Evolutionary conservation across 2,329 filamentous ascomycete species (phyloP).

Genomic region (Grosmannia serpens): DNA sequence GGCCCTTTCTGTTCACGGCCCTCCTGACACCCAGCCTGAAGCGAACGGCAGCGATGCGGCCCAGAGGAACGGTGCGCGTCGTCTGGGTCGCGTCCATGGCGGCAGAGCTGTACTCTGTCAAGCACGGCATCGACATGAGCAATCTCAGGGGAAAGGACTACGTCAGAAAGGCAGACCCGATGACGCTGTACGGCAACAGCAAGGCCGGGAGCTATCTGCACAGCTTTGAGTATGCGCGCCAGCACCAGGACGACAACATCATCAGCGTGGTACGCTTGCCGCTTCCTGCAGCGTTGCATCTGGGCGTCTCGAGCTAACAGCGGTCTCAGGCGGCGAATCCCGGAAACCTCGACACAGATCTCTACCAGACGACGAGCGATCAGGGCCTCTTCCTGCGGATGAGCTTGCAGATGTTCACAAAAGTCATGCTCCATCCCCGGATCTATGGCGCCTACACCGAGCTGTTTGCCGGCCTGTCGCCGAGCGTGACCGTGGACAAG

Average conservation of each 20-base stretch:
- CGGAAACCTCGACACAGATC: slow-evolving; percentile 26
- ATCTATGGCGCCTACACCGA: slow-evolving; percentile 35
- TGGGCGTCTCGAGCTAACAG: neutral
- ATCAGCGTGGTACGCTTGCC: slow-evolving; percentile 3
- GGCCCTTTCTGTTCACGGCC: slow-evolving; percentile 14
- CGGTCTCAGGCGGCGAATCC: slow-evolving; percentile 21
- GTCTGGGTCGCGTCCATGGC: slow-evolving; percentile 12
- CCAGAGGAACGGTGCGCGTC: slow-evolving; percentile 10
- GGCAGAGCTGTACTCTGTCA: slow-evolving; percentile 8
- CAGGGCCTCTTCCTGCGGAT: slow-evolving; percentile 6
- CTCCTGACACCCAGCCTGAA: slow-evolving; percentile 14
- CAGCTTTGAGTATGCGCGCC: slow-evolving; percentile 11
- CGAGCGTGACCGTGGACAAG: slow-evolving; percentile 25
- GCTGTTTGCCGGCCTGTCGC: slow-evolving; percentile 33
- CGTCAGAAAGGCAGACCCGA: neutral
- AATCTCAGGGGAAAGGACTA: neutral
- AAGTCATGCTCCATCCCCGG: slow-evolving; percentile 12
- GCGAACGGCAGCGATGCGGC: slow-evolving; percentile 5
- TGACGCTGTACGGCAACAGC: slow-evolving; percentile 8
- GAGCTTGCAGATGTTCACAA: neutral
- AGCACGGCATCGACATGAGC: slow-evolving; percentile 8
- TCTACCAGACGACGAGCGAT: slow-evolving; percentile 16
- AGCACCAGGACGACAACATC: slow-evolving; percentile 3
- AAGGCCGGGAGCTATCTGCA: slow-evolving; percentile 12
- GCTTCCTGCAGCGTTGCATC: neutral